Percentiles rank a stretch among this genome's conserved stretches.
These are phyloP conservation scores for Metschnikowia cubensis DNA, from an alignment of 805 yeast species.

Conservation along the genomic window DNA sequence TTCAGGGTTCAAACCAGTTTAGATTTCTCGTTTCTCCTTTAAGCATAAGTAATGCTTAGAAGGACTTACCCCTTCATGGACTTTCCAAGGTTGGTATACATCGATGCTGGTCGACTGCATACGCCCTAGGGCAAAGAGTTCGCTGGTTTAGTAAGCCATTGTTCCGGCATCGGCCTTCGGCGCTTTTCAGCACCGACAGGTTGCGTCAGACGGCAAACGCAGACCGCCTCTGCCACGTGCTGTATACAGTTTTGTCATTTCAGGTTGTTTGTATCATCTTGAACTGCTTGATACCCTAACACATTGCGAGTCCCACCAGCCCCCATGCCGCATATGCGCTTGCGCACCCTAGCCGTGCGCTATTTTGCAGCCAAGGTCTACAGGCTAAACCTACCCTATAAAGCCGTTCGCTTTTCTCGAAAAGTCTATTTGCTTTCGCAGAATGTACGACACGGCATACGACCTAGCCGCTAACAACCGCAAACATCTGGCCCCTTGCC, in stretches of 20 bases:
- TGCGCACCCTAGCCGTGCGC: slow-evolving; percentile 5
- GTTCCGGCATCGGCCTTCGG: background rate
- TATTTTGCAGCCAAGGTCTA: slow-evolving; percentile 9
- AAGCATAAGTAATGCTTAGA: background rate
- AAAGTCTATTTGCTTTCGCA: background rate
- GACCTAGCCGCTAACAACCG: background rate
- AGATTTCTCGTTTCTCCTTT: background rate
- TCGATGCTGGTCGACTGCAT: background rate
- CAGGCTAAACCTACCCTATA: background rate
- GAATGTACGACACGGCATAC: slow-evolving; percentile 9
- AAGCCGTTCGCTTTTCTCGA: too few species aligned
- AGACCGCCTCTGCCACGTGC: background rate
- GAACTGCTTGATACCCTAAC: too few species aligned
- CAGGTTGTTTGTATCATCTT: too few species aligned
- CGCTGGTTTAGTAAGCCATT: background rate
- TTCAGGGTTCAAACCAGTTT: too few species aligned
- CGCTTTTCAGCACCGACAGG: background rate
- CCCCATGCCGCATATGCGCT: slow-evolving; percentile 9
- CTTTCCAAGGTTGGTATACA: background rate
- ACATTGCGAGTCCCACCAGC: background rate
- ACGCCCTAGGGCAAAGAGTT: background rate
- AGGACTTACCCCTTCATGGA: background rate
- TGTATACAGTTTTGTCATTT: background rate
- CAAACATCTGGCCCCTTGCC: background rate
- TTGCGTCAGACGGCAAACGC: background rate